Evolutionary conservation across 495 filamentous ascomycete genomes (phyloP), one percentile per base, ranked within the genome.

Genomic region (Xanthoparmelia taractica): DNA sequence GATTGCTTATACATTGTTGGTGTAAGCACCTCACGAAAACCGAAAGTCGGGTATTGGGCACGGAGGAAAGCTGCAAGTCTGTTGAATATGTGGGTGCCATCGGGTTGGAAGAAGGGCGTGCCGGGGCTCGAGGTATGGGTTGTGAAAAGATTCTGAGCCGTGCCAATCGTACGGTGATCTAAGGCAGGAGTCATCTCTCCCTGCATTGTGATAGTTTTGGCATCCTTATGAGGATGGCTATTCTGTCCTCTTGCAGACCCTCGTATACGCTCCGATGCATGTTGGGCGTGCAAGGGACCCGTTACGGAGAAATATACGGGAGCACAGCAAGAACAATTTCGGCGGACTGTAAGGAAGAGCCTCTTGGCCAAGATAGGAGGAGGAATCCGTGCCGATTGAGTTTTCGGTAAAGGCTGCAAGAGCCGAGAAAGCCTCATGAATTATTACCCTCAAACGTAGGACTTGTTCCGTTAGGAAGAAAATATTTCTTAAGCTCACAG

Each of bases 1-100:
- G 88, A 85, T 69, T 87, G 87, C 74, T 96, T 97, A 80, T 95
- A 97, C 65, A 97, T 95, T 36, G 87, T 95, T 4, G 92, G 92
- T 4, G 92, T 96, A 62, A 96, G 82, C 63, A 97, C 92, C 73
- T 97, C 92, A 63, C 90, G 80, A 76, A 95, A 96, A 60, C 91
- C 92, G 75, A 92, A 95, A 66, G 84, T 83, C 2, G 86, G 83
- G 73, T 97, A 96, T 66, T 96, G 92, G 48, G 86, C 84, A 54
- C 92, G 88, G 62, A 97, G 82, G 73, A 96, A 97, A 50, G 85
- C 79, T 47, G 89, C 81, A 12, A 97, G 84, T 61, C 91, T 92
- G 72, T 95, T 92, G 79, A 96, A 90, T 59, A 97, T 80, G 63
- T 85, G 85, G 8, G 92, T 85, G 69, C 92, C 92, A 69, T 89